Evolutionary conservation across 2,329 filamentous ascomycete genomes (phyloP), one percentile per base, ranked within the genome.

Genomic region (Cytospora mali): DNA sequence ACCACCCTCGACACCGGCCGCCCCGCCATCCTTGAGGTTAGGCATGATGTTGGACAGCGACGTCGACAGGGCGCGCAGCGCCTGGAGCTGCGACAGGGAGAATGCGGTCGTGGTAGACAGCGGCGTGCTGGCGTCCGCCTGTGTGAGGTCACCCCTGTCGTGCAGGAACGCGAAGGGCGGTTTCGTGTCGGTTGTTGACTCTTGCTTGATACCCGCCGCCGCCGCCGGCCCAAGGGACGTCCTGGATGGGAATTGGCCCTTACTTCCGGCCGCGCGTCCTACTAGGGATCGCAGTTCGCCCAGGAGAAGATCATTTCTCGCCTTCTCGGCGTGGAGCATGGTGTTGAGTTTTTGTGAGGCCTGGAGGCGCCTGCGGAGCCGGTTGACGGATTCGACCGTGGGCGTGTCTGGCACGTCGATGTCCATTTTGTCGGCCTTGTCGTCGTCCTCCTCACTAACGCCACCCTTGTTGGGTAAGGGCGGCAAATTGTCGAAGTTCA

Each of bases 21-120:
- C 35, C 31, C 66, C 65, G 55, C 56, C 29, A 60, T 50, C 39
- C n/a, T 29, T 31, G 29, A 96, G 77, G 64, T 88, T 86, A 0
- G 90, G 87, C 65, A 88, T 80, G 39, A 97, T 78, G 14, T 84
- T 82, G 11, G 85, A 80, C 55, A 97, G 79, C 9, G 79, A 79
- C 4, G 75, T 73, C 3, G 82, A 85, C 25, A 96, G 80, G 9
- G 86, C 79, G 63, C 91, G 87, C 52, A 99, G 80, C 0, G 92
- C 87, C 29, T 92, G 91, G 23, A 97, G 80, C 73, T 98, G 94
- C 2, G 89, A 90, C 23, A 96, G 81, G 0, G 91, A 88, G 74
- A 97, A 97, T 18, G 86, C 83, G 0, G 90, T 85, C 21, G 90
- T 91, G 4, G 90, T 92, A 13, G 84, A 83, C 29, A 93, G 80